Percentiles rank a stretch among this genome's conserved stretches.
Conservation (phyloP, 2,329 filamentous ascomycete genomes). For the Penicillium palitans region DNA sequence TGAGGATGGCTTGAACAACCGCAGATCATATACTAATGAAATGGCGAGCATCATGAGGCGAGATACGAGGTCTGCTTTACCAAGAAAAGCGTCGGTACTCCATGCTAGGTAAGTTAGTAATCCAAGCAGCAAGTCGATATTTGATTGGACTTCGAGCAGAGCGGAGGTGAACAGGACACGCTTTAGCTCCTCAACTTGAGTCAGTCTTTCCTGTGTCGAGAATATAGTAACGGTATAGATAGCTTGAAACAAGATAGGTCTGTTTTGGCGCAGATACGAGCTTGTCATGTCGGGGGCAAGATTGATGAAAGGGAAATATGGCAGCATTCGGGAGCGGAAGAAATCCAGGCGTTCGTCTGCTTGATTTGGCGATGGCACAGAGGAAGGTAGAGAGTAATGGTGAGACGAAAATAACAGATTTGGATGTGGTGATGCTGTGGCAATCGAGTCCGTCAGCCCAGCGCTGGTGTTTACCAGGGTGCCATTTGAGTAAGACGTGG, state of each 20-base stretch:
- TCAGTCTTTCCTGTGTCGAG: conserved; percentile 30
- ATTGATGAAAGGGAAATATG: conserved; percentile 38
- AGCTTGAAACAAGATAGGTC: conserved; percentile 40
- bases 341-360: conserved; percentile 26
- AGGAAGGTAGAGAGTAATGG: too few species aligned
- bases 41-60: conserved; percentile 42
- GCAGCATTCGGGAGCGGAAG: conserved; percentile 39
- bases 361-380: conserved; percentile 1
- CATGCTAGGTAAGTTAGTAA: conserved; percentile 42
- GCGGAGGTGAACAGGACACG: conserved; percentile 30
- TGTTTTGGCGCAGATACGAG: conserved; percentile 33
- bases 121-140: conserved; percentile 40
- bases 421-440: conserved; percentile 2
- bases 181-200: conserved; percentile 35
- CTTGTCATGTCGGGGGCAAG: conserved; percentile 30
- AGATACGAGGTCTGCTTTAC: conserved; percentile 32
- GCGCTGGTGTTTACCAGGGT: background rate
- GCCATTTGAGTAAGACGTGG: background rate
- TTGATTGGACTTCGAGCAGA: conserved; percentile 32
- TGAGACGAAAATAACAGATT: too few species aligned
- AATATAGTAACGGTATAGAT: conserved; percentile 38
- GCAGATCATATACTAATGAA: conserved; percentile 41
- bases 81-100: conserved; percentile 40
- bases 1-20: conserved; percentile 34
- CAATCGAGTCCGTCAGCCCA: background rate